A percentile compares a stretch with the other conserved stretches of the same genome.
Conservation (phyloP, 306 rosid species). For the Astragalus membranaceus region DNA sequence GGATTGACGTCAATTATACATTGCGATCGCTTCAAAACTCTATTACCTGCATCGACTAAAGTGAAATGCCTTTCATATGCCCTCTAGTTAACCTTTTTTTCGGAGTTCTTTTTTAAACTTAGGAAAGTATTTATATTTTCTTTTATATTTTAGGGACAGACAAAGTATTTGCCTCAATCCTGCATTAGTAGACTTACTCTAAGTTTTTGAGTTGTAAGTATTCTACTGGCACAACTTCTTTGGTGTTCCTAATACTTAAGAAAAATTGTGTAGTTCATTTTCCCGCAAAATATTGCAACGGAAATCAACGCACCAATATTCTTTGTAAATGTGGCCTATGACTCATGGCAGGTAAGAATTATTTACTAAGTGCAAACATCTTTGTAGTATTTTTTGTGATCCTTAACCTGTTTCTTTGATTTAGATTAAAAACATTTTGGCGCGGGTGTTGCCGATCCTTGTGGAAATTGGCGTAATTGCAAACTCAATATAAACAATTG, state of each 20-base stretch:
- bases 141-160: constrained; percentile 45
- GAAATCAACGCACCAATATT: constrained; percentile 75
- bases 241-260: constrained; percentile 6
- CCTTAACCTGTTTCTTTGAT: not conserved
- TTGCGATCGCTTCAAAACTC: constrained; percentile 59
- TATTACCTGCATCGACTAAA: constrained; percentile 46
- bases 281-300: constrained; percentile 64
- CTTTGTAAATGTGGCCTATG: too few species aligned
- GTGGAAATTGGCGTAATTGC: constrained; percentile 67
- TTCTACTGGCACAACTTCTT: not conserved
- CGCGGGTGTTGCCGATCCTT: constrained; percentile 84
- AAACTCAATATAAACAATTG: constrained; percentile 65
- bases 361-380: too few species aligned
- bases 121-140: not conserved
- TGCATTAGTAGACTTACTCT: constrained; percentile 67
- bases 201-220: constrained; percentile 20
- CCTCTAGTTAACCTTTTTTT: not conserved
- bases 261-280: constrained; percentile 60
- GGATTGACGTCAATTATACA: constrained; percentile 75
- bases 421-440: constrained; percentile 81
- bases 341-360: too few species aligned
- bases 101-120: not conserved
- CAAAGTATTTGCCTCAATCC: constrained; percentile 56
- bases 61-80: constrained; percentile 75
- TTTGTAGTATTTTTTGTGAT: not conserved